Evolutionary conservation across 345 rosid genomes (phyloP).

Genomic region (Moricandia arvensis): DNA sequence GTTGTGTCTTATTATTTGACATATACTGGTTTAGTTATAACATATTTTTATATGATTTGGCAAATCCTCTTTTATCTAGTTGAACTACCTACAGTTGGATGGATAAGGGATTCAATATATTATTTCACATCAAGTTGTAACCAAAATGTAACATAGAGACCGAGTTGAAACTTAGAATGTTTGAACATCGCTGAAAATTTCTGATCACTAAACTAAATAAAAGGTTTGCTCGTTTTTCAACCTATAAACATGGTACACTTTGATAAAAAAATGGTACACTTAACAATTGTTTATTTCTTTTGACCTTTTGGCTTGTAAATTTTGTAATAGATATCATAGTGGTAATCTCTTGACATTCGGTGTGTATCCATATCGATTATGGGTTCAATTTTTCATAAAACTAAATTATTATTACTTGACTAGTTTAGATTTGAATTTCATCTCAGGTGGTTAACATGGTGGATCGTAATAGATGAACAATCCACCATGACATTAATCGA

Average conservation of each 20-base stretch:
- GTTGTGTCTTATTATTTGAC: neutral
- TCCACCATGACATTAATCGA: too few relatives aligned
- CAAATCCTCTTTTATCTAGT: neutral
- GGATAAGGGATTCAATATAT: neutral
- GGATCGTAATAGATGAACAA: too few relatives aligned
- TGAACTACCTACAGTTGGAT: neutral
- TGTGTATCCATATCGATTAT: too few relatives aligned
- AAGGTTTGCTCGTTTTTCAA: neutral
- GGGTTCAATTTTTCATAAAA: too few relatives aligned
- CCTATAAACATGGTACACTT: neutral
- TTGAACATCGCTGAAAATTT: neutral
- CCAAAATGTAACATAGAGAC: neutral
- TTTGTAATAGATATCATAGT: too few relatives aligned
- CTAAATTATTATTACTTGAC: too few relatives aligned
- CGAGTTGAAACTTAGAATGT: neutral
- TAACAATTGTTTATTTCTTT: too few relatives aligned
- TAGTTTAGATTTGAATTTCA: too few relatives aligned
- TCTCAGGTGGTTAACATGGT: too few relatives aligned
- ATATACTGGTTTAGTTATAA: neutral
- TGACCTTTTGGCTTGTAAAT: neutral
- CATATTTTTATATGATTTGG: neutral
- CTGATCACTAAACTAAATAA: neutral
- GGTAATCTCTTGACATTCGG: too few relatives aligned
- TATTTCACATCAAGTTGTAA: neutral
- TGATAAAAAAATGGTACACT: too few relatives aligned